A percentile compares a stretch with the other conserved stretches of the same genome.
Conservation (phyloP, 441 rosid genomes). For the Gossypium schwendimanii region DNA sequence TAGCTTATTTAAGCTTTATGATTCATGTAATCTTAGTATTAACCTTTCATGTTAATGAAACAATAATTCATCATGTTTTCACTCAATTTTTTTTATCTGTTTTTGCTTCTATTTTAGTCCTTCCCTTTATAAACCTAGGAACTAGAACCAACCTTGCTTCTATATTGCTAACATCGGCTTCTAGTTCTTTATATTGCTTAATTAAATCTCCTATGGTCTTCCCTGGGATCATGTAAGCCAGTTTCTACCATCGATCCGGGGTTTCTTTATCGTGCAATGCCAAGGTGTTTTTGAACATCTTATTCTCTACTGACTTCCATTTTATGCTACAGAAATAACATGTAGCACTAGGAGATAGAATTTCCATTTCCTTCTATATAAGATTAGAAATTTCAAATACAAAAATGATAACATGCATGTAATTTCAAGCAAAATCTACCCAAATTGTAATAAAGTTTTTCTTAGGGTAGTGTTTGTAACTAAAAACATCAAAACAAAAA, state of each 20-base stretch:
- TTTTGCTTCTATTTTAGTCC: too few relatives aligned
- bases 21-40: too few relatives aligned
- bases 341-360: constrained; percentile 25
- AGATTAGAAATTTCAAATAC: background rate
- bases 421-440: too few relatives aligned
- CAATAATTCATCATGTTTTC: too few relatives aligned
- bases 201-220: constrained; percentile 56
- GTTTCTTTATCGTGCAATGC: constrained; percentile 49
- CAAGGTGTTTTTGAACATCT: constrained; percentile 55
- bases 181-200: constrained; percentile 51
- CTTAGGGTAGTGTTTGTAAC: too few relatives aligned
- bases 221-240: constrained; percentile 54
- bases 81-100: too few relatives aligned
- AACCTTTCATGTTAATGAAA: too few relatives aligned
- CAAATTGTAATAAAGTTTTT: too few relatives aligned
- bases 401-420: too few relatives aligned
- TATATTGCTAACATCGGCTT: constrained; percentile 52
- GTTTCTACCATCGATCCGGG: constrained; percentile 58
- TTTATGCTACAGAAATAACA: constrained; percentile 28
- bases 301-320: constrained; percentile 57
- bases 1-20: too few relatives aligned
- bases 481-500: too few relatives aligned
- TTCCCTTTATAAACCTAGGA: constrained; percentile 14
- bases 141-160: constrained; percentile 57
- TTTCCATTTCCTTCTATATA: constrained; percentile 49